phyloP scores from a whole-genome alignment of 1,284 basidiomycete species.

The Apiotrichum mycotoxinovorans region DNA sequence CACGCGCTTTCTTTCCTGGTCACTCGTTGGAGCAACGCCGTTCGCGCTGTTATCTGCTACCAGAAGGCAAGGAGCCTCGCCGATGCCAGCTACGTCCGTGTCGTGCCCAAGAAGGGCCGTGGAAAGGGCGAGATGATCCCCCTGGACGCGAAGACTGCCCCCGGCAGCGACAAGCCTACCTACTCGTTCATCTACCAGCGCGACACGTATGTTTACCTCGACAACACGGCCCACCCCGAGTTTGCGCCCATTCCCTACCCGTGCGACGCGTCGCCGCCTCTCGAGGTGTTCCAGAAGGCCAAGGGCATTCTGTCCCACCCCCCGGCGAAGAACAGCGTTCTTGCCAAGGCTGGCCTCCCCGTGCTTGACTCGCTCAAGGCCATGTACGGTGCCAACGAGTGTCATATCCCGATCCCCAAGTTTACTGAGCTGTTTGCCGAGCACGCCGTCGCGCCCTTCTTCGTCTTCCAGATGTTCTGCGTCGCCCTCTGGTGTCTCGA shows the following conservation, averaged over 20 bases:
- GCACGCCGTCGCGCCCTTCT: slow-evolving; percentile 91
- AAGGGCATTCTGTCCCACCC: slow-evolving; percentile 50
- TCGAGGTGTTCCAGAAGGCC: slow-evolving; percentile 66
- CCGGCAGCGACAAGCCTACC: slow-evolving; percentile 55
- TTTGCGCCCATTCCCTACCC: slow-evolving; percentile 90
- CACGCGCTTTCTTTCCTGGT: slow-evolving; percentile 91
- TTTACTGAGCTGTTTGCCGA: slow-evolving; percentile 84
- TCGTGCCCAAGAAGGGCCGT: slow-evolving; percentile 79
- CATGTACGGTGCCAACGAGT: slow-evolving; percentile 86
- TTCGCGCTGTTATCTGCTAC: slow-evolving; percentile 73
- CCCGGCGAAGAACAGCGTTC: slow-evolving; percentile 15
- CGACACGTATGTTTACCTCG: slow-evolving; percentile 77
- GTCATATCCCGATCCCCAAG: slow-evolving; percentile 89
- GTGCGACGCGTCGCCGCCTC: slow-evolving; percentile 66
- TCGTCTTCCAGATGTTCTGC: slow-evolving; percentile 94
- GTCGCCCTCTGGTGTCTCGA: slow-evolving; percentile 93
- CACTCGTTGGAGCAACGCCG: slow-evolving; percentile 83
- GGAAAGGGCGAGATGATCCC: slow-evolving; percentile 88
- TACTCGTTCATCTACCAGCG: slow-evolving; percentile 94
- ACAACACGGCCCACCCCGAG: slow-evolving; percentile 55
- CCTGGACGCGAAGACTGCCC: slow-evolving; percentile 61
- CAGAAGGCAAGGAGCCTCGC: slow-evolving; percentile 63
- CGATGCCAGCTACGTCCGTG: slow-evolving; percentile 74
- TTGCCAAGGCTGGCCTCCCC: slow-evolving; percentile 14
- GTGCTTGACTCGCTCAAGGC: slow-evolving; percentile 53